These are phyloP conservation scores for Tylopilus sp. DNA, from an alignment of 1,284 basidiomycete genomes.

Conservation along the genomic window DNA sequence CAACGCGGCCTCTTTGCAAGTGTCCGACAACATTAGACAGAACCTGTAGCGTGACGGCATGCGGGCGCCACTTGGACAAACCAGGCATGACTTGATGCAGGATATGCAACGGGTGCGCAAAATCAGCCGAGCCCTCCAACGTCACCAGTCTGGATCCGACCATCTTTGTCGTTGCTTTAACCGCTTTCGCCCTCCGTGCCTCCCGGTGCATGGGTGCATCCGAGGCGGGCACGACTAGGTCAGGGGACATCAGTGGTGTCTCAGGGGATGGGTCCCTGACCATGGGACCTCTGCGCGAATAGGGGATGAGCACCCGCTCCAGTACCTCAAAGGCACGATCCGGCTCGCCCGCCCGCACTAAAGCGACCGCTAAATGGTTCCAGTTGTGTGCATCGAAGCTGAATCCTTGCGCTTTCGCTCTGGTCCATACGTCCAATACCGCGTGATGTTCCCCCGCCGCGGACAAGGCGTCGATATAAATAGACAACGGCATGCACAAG, in stretches of 20 bases:
- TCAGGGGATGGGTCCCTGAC: conserved; percentile 37
- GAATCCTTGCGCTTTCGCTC: conserved; percentile 65
- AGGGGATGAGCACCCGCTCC: conserved; percentile 73
- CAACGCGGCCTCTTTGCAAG: conserved; percentile 47
- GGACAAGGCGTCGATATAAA: conserved; percentile 77
- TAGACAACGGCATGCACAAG: conserved; percentile 77
- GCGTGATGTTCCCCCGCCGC: conserved; percentile 57
- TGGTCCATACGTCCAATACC: conserved; percentile 67
- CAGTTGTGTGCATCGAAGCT: conserved; percentile 89
- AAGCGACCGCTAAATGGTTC: conserved; percentile 78
- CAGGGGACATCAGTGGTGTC: conserved; percentile 40
- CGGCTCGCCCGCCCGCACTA: conserved; percentile 74
- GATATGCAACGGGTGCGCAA: conserved; percentile 55
- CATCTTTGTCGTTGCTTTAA: conserved; percentile 19
- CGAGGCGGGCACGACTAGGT: conserved; percentile 23
- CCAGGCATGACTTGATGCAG: conserved; percentile 58
- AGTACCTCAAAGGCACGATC: conserved; percentile 81
- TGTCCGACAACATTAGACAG: conserved; percentile 44
- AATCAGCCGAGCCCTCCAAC: conserved; percentile 33
- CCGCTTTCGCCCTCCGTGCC: conserved; percentile 25
- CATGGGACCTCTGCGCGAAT: conserved; percentile 38
- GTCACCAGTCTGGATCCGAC: conserved; percentile 15
- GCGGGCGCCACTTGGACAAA: conserved; percentile 65
- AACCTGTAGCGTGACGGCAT: conserved; percentile 44
- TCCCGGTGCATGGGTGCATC: conserved; percentile 33